Base-by-base conservation (phyloP, 2,329 filamentous ascomycete species). In the Lasiodiplodia hormozganensis region DNA sequence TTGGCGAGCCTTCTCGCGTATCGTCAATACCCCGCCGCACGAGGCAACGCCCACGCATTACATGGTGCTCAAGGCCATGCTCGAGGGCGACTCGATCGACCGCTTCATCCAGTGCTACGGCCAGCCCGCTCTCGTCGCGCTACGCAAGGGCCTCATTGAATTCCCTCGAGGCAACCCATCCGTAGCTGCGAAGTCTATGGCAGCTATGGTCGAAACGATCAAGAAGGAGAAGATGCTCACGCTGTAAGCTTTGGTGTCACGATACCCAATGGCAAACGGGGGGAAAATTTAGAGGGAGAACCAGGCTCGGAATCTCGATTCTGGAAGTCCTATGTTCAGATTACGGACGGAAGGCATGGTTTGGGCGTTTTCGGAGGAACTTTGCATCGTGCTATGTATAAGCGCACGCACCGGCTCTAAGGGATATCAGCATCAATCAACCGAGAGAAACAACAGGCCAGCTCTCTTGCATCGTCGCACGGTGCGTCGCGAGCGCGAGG, bases 31-130 rank as follows among this genome's bases (percentile, higher is more conserved):
- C 0, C 90, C 93, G 0, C 76, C 88, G 23, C 76, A 82, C 2
- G 78, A 83, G 43, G 76, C 82, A 12, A 80, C 80, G 52, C 77
- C 84, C 40, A 84, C 85, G 52, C 85, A 86, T 60, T 81, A 80
- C 65, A 74, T 80, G 25, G 80, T 84, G 14, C 74, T 90, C 34
- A 84, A 87, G 72, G 83, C 82, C 47, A 82, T 88, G 70, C 77
- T 87, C 7, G 81, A 85, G 62, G 67, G 67, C 51, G 87, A 90
- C 28, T 91, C 91, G 70, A 90, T 93, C 70, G 85, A 88, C 66
- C 89, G 91, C 21, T 93, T 98, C 74, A 82, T 97, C 60, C 84
- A 85, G 16, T 93, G 96, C 72, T 99, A 94, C 74, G 95, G 94
- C 0, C 89, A 88, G 62, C 88, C 91, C 8, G 94, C 88, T 0